Evolutionary conservation across 2,329 filamentous ascomycete genomes (phyloP), one percentile per base, ranked within the genome.

Genomic region (Xylaria sp.): DNA sequence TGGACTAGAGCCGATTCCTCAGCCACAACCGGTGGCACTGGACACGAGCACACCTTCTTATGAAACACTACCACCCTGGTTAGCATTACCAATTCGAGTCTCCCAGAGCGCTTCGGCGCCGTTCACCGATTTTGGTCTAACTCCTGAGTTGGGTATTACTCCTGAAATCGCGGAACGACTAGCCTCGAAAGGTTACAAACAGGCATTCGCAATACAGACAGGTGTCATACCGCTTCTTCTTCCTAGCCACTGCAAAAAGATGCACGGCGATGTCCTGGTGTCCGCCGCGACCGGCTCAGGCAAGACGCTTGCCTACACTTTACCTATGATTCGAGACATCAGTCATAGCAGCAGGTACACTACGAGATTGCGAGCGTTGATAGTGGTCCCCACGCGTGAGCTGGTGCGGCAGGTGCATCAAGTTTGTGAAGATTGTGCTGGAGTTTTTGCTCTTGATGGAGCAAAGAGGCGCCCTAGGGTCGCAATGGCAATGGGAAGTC

Each of bases 271-370:
- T 79, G 81, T 99, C 4, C 91, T 97, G 54, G 91, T 99, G 2
- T 96, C 94, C 8, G 96, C 97, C 0, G 92, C 95, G 1, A 99
- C 96, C 0, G 96, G 96, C 9, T 98, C 96, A 0, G 96, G 96
- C 66, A 99, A 99, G 79, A 99, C 96, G 0, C 81, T 99, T 18
- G 92, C 95, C 0, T 99, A 99, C 76, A 89, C 95, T 0, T 83
- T 99, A 2, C 96, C 96, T 0, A 89, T 99, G 68, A 87, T 97
- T 3, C 89, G 94, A 55, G 90, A 91, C 60, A 83, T 99, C 58
- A 90, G 91, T 73, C 84, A 87, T 39, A 86, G 87, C 15, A 78
- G 73, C 54, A 74, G 82, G 83, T 25, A 85, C 89, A 12, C 73
- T 34, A 92, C 91, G 0, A 88, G 88, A 65, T 82, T 99, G 9